These are phyloP conservation scores for Triangularia setosa DNA, from an alignment of 2,329 filamentous ascomycete genomes.

Conservation along the genomic window DNA sequence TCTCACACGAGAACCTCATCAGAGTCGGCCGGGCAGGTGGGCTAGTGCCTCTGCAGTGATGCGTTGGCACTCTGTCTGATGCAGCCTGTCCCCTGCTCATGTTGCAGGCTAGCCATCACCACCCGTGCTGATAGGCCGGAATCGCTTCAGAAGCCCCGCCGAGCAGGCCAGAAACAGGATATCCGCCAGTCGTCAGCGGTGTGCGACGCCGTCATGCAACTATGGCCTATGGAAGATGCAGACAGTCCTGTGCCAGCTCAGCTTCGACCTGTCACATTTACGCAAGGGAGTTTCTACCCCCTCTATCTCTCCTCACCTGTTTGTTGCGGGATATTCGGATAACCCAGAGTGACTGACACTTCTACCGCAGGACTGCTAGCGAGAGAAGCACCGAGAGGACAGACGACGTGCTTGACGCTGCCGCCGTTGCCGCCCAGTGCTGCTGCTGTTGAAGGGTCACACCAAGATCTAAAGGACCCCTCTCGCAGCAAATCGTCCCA, in stretches of 20 bases:
- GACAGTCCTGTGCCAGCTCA: conserved; percentile 2
- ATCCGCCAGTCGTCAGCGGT: not conserved
- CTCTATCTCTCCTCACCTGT: not conserved
- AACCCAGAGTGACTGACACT: conserved; percentile 29
- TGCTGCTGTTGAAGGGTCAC: not conserved
- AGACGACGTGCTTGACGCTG: not conserved
- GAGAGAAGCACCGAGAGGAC: not conserved
- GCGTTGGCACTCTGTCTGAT: not conserved
- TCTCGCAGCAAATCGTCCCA: conserved; percentile 4
- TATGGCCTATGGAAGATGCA: not conserved
- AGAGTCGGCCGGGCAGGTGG: not conserved
- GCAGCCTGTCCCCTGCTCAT: not conserved
- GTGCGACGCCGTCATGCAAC: not conserved
- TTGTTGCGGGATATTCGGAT: not conserved
- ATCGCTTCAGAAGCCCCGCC: not conserved
- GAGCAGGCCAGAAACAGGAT: not conserved
- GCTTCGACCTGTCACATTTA: conserved; percentile 41
- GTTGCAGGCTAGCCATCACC: not conserved
- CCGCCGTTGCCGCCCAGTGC: not conserved
- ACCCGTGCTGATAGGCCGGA: not conserved
- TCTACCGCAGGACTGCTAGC: not conserved
- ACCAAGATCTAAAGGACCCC: not conserved
- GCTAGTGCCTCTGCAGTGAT: not conserved
- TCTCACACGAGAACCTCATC: not conserved
- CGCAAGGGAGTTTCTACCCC: no score